Conservation (phyloP, 805 yeast species). For the Blastobotrys americana region DNA sequence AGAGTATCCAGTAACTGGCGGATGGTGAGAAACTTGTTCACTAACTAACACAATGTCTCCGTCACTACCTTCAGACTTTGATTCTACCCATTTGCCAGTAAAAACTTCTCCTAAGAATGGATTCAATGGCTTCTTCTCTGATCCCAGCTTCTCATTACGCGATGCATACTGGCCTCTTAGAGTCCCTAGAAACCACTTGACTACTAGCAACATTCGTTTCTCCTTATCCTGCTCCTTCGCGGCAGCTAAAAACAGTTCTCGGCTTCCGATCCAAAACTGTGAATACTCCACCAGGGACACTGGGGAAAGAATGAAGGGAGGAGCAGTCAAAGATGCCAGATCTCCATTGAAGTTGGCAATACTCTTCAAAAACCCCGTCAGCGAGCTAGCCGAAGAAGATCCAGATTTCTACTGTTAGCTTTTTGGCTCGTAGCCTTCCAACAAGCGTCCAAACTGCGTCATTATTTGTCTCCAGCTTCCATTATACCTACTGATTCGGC, state of each 20-base stretch:
- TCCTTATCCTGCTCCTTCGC: slow-evolving; percentile 37
- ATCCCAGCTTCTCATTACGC: slow-evolving; percentile 84
- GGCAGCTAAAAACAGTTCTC: slow-evolving; percentile 74
- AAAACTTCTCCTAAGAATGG: slow-evolving; percentile 95
- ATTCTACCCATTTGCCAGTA: slow-evolving; percentile 81
- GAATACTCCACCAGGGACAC: slow-evolving; percentile 86
- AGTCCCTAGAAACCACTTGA: slow-evolving; percentile 87
- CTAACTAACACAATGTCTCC: slow-evolving; percentile 77
- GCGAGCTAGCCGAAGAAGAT: slow-evolving; percentile 35
- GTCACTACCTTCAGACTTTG: slow-evolving; percentile 40
- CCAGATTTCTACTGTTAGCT: slow-evolving; percentile 11
- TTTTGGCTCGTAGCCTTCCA: too few species aligned
- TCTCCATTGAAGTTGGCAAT: slow-evolving; percentile 92
- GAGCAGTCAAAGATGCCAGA: slow-evolving; percentile 88
- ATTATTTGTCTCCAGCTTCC: too few species aligned
- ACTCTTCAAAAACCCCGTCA: slow-evolving; percentile 88
- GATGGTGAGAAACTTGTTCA: slow-evolving; percentile 97
- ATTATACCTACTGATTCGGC: too few species aligned
- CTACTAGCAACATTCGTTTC: slow-evolving; percentile 71
- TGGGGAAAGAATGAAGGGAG: slow-evolving; percentile 91
- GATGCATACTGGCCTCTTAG: slow-evolving; percentile 90
- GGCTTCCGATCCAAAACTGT: slow-evolving; percentile 93
- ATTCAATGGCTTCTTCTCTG: slow-evolving; percentile 93
- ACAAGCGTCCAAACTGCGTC: too few species aligned
- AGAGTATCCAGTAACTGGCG: slow-evolving; percentile 93